Percentiles rank a stretch among this genome's conserved stretches.
phyloP scores from a whole-genome alignment of 768 basidiomycete species.

The Auricularia sp. region DNA sequence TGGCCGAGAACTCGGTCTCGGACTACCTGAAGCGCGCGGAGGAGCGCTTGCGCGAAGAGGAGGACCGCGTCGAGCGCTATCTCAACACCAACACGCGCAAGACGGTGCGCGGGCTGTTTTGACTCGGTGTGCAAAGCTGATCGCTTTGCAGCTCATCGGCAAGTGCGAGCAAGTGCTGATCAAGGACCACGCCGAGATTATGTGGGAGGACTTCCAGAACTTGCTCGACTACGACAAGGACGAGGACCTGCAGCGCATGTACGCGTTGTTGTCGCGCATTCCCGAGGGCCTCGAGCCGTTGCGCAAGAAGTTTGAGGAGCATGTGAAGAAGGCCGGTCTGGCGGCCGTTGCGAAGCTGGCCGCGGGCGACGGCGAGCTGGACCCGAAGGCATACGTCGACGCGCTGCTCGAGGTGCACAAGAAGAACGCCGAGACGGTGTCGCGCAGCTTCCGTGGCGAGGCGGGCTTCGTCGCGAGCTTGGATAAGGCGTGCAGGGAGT shows the following conservation, averaged over 20 bases:
- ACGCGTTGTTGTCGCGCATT: too few species aligned
- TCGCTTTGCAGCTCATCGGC: slow-evolving; percentile 70
- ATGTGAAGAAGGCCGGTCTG: too few species aligned
- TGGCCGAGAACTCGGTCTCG: slow-evolving; percentile 78
- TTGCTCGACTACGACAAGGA: too few species aligned
- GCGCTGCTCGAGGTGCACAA: slow-evolving; percentile 82
- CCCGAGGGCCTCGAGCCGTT: too few species aligned
- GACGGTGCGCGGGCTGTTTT: slow-evolving; percentile 24
- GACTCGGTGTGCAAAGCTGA: slow-evolving; percentile 24
- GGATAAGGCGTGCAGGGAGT: slow-evolving; percentile 86
- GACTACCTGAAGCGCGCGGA: slow-evolving; percentile 96
- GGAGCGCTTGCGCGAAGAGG: slow-evolving; percentile 84
- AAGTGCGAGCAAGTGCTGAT: too few species aligned
- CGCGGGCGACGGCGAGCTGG: slow-evolving; percentile 39
- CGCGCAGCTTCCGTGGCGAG: slow-evolving; percentile 80
- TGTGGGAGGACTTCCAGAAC: too few species aligned
- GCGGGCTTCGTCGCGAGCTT: slow-evolving; percentile 87
- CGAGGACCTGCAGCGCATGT: too few species aligned
- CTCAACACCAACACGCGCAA: slow-evolving; percentile 86
- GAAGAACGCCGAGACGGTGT: slow-evolving; percentile 88
- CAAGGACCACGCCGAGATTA: too few species aligned
- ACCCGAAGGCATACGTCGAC: slow-evolving; percentile 92
- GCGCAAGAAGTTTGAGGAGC: too few species aligned
- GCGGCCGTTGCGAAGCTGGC: too few species aligned
- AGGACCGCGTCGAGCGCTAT: slow-evolving; percentile 90